Percentiles rank a stretch among this genome's conserved stretches.
Conservation (phyloP, 139 green algal species). For the Edaphochlamys debaryana region DNA sequence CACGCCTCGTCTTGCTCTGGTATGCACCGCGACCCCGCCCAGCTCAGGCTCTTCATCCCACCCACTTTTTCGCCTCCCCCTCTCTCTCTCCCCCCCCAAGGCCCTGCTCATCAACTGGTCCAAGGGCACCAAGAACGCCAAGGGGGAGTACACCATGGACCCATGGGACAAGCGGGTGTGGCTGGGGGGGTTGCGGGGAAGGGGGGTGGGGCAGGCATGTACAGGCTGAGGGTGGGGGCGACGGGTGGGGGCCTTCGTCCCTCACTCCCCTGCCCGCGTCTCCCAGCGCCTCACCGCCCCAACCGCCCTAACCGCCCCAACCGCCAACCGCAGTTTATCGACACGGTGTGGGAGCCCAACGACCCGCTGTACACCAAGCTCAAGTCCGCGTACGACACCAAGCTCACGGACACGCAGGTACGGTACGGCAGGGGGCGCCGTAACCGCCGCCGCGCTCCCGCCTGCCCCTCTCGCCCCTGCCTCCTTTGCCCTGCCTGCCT, state of each 20-base stretch:
- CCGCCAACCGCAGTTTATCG: too few species aligned
- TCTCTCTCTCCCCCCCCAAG: background rate
- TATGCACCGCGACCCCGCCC: too few species aligned
- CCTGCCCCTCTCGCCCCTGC: too few species aligned
- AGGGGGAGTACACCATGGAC: background rate
- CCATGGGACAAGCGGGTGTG: conserved; percentile 31
- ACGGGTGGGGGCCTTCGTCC: too few species aligned
- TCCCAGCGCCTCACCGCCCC: too few species aligned
- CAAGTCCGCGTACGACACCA: conserved; percentile 33
- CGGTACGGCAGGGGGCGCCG: background rate
- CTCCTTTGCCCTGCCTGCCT: background rate
- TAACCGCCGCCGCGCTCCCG: background rate
- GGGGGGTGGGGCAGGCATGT: too few species aligned
- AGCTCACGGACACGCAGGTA: conserved; percentile 24
- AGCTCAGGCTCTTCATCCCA: background rate
- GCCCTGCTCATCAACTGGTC: conserved; percentile 21
- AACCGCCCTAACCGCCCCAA: too few species aligned
- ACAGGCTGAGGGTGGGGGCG: too few species aligned
- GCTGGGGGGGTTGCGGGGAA: too few species aligned
- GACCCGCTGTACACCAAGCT: conserved; percentile 35
- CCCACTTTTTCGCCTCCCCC: background rate
- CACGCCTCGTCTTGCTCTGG: too few species aligned
- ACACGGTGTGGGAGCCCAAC: conserved; percentile 33
- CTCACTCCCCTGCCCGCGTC: too few species aligned
- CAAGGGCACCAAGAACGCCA: background rate